These are phyloP conservation scores for Rhodofomes roseus DNA, from an alignment of 1,284 basidiomycete genomes.

Conservation along the genomic window DNA sequence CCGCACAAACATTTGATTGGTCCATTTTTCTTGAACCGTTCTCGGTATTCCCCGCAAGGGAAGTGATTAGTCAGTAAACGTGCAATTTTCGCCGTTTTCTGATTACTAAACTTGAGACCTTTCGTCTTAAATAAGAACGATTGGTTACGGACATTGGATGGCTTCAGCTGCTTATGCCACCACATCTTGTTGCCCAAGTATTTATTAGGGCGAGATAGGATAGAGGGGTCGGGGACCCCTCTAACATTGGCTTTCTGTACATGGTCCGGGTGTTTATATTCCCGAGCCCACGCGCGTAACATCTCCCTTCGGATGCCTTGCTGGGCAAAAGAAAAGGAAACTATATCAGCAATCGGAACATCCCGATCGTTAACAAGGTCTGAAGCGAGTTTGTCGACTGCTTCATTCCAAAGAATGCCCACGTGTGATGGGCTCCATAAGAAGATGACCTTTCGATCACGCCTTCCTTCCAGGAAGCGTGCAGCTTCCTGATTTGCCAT, in stretches of 20 bases:
- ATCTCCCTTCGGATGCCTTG: too few relatives aligned
- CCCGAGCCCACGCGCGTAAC: too few relatives aligned
- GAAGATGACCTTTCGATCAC: background rate
- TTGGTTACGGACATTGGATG: background rate
- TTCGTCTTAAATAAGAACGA: too few relatives aligned
- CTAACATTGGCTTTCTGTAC: too few relatives aligned
- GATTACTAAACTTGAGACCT: too few relatives aligned
- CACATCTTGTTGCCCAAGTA: background rate
- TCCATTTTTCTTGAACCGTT: background rate
- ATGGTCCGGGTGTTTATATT: too few relatives aligned
- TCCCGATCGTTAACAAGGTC: background rate
- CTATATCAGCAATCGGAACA: too few relatives aligned
- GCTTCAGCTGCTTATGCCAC: background rate
- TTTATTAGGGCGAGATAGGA: background rate
- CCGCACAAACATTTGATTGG: background rate
- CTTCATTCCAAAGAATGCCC: background rate
- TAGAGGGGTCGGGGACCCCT: too few relatives aligned
- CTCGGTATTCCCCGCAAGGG: background rate
- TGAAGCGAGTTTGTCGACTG: background rate
- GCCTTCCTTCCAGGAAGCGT: background rate
- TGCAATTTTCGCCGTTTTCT: too few relatives aligned
- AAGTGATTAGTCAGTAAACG: background rate
- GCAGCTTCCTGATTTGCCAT: too few relatives aligned
- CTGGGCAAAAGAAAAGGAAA: too few relatives aligned
- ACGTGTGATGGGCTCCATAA: background rate